Percentiles rank a stretch among this genome's conserved stretches.
phyloP scores from a whole-genome alignment of 2,329 filamentous ascomycete species.

The Fusarium hostae region DNA sequence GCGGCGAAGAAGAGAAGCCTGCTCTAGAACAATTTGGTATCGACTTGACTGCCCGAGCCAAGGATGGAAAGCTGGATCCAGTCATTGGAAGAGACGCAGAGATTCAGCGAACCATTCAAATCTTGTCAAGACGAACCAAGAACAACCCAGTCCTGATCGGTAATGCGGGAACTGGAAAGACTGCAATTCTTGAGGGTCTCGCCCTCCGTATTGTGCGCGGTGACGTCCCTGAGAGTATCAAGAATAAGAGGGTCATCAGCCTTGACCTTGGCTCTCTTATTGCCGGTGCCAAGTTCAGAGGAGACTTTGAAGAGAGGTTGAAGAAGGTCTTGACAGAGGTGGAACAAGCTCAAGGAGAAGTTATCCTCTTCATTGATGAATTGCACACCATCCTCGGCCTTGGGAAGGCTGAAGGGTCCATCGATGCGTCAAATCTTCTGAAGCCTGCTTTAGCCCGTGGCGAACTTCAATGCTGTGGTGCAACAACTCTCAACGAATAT shows the following conservation, averaged over 20 bases:
- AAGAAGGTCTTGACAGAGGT: conserved; percentile 94
- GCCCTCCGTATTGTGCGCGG: conserved; percentile 90
- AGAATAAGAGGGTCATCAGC: conserved; percentile 89
- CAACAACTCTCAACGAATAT: conserved; percentile 93
- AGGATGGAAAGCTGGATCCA: conserved; percentile 90
- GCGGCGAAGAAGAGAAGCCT: conserved; percentile 79
- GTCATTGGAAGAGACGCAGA: conserved; percentile 94
- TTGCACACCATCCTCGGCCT: conserved; percentile 90
- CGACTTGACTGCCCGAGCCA: conserved; percentile 86
- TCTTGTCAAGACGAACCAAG: conserved; percentile 91
- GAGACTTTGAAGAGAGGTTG: conserved; percentile 94
- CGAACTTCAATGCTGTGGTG: conserved; percentile 93
- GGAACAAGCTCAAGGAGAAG: conserved; percentile 84
- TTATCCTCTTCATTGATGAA: conserved; percentile 96
- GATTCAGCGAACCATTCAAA: conserved; percentile 93
- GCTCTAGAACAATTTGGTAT: conserved; percentile 92
- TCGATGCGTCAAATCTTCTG: conserved; percentile 93
- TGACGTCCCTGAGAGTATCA: conserved; percentile 95
- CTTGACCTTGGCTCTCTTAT: conserved; percentile 93
- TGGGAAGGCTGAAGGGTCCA: conserved; percentile 94
- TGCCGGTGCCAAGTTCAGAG: conserved; percentile 93
- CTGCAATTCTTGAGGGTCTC: conserved; percentile 89
- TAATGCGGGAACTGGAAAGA: conserved; percentile 91
- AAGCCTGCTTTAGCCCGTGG: conserved; percentile 94
- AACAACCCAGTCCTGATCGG: conserved; percentile 97